Conservation (phyloP, 169 alveolate genomes). For the Plasmodium gonderi region DNA sequence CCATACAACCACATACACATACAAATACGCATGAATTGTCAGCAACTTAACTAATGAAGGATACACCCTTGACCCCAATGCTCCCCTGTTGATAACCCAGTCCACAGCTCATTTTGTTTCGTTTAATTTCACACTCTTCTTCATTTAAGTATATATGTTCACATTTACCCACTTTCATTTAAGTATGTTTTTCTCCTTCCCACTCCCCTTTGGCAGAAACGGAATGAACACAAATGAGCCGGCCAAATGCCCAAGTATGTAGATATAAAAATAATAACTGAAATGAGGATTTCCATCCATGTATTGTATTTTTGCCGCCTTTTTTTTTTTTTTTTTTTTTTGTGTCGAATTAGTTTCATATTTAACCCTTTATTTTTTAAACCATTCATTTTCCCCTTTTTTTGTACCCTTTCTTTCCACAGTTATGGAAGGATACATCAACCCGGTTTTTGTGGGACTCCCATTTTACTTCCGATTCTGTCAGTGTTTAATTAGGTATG, state of each 20-base stretch:
- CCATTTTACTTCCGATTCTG: constrained; percentile 88
- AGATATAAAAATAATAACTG: neutral
- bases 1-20: too few relatives aligned
- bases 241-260: constrained; percentile 63
- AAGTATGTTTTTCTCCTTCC: neutral
- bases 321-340: neutral
- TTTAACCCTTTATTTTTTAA: neutral
- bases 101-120: too few relatives aligned
- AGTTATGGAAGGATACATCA: constrained; percentile 80
- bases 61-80: too few relatives aligned
- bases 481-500: constrained; percentile 87
- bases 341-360: neutral
- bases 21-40: too few relatives aligned
- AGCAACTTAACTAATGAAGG: too few relatives aligned
- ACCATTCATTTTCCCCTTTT: neutral
- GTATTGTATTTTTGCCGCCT: neutral
- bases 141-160: neutral
- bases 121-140: neutral
- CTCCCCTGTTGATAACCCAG: too few relatives aligned
- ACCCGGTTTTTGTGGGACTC: constrained; percentile 84
- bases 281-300: too few relatives aligned
- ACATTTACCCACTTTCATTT: neutral
- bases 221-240: constrained; percentile 41
- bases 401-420: neutral
- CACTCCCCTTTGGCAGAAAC: constrained; percentile 6